Conservation (phyloP, 306 rosid genomes). For the Boehmeria nivea region DNA sequence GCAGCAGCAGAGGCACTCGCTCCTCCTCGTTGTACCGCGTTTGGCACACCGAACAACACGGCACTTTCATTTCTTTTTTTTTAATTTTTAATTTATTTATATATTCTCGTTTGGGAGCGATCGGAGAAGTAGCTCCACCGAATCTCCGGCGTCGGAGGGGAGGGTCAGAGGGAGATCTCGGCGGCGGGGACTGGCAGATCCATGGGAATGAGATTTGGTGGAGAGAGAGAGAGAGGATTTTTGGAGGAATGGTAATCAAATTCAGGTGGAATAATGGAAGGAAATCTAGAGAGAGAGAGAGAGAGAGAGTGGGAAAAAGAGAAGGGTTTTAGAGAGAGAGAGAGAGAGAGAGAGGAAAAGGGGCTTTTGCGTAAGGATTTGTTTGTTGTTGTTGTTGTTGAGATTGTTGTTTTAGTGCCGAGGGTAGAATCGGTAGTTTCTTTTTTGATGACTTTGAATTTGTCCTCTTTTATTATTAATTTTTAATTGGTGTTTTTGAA, state of each 20-base stretch:
- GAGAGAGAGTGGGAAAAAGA: neutral
- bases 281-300: constrained; percentile 1
- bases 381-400: too few relatives aligned
- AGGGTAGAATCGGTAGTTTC: too few relatives aligned
- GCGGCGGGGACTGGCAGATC: neutral
- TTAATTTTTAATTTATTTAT: neutral
- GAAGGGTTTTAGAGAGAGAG: constrained; percentile 1
- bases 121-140: constrained; percentile 15
- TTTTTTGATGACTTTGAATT: too few relatives aligned
- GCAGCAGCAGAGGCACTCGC: constrained; percentile 90
- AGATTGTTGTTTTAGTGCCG: too few relatives aligned
- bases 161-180: neutral
- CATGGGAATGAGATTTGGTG: neutral
- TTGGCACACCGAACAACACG: constrained; percentile 92
- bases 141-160: constrained; percentile 23
- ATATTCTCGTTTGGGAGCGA: neutral
- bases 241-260: constrained; percentile 3
- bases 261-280: neutral
- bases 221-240: constrained; percentile 13
- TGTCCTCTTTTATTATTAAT: too few relatives aligned
- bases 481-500: too few relatives aligned
- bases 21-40: constrained; percentile 97
- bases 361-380: neutral
- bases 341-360: neutral
- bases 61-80: constrained; percentile 59